These are phyloP conservation scores for Sherardia arvensis DNA, from an alignment of 257 asterid species.

Conservation along the genomic window DNA sequence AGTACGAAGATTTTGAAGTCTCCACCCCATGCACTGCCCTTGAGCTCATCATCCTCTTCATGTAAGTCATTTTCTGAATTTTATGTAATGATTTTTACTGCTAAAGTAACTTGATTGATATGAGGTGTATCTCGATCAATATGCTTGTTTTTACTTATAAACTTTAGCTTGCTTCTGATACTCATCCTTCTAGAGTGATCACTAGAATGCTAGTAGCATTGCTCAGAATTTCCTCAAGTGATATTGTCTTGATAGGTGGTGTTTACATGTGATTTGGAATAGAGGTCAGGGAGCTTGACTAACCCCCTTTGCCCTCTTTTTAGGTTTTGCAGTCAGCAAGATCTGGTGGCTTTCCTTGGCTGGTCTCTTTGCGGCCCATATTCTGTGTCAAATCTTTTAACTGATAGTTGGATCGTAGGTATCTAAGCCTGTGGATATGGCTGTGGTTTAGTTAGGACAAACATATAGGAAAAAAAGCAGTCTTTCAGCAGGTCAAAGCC, in stretches of 20 bases:
- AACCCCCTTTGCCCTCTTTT: not conserved
- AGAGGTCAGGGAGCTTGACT: not conserved
- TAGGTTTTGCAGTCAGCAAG: slow-evolving; percentile 1
- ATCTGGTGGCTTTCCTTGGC: slow-evolving; percentile 10
- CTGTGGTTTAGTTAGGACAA: slow-evolving; percentile 15
- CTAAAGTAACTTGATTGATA: not conserved
- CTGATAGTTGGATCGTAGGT: slow-evolving; percentile 1
- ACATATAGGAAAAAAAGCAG: slow-evolving; percentile 8
- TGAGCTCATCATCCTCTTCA: slow-evolving; percentile 24
- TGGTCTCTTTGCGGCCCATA: slow-evolving; percentile 2
- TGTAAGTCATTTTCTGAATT: slow-evolving; percentile 40
- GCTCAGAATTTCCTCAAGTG: not conserved
- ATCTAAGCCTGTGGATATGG: not conserved
- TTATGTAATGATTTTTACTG: not conserved
- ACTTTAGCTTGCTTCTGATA: not conserved
- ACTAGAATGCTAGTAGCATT: not conserved
- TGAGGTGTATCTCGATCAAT: not conserved
- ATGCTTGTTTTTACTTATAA: not conserved
- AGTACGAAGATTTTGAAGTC: slow-evolving; percentile 23
- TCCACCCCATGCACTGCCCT: slow-evolving; percentile 33
- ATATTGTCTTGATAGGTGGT: not conserved
- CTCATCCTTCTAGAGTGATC: not conserved
- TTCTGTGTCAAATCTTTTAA: slow-evolving; percentile 1
- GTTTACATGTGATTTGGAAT: not conserved
- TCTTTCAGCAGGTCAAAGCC: slow-evolving; percentile 45